These are phyloP conservation scores for Plasmodium gallinaceum DNA, from an alignment of 169 alveolate species.

Conservation along the genomic window DNA sequence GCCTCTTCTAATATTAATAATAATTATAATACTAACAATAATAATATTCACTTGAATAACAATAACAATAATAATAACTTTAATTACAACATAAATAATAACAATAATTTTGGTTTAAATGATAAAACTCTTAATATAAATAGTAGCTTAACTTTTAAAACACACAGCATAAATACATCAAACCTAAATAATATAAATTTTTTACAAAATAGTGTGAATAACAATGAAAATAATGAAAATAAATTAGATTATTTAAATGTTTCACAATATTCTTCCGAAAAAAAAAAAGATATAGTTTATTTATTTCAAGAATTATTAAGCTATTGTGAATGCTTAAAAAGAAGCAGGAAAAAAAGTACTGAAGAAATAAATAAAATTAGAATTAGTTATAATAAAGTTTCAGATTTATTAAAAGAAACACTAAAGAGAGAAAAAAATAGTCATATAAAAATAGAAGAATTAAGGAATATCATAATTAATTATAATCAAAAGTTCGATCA, in stretches of 20 bases:
- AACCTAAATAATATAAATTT: constrained; percentile 6
- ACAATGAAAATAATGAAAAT: constrained; percentile 14
- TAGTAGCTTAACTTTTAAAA: constrained; percentile 15
- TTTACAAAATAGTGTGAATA: constrained; percentile 14
- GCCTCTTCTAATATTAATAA: not conserved
- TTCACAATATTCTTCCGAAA: constrained; percentile 24
- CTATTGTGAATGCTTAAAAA: constrained; percentile 72
- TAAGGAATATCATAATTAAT: constrained; percentile 51
- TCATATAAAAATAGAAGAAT: constrained; percentile 71
- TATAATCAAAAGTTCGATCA: constrained; percentile 61
- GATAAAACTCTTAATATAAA: not conserved
- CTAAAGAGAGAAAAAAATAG: constrained; percentile 70
- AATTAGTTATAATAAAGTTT: constrained; percentile 58
- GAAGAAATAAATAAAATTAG: constrained; percentile 64
- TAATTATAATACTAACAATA: not conserved
- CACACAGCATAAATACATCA: constrained; percentile 6
- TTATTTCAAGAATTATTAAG: constrained; percentile 63
- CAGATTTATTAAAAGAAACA: constrained; percentile 60
- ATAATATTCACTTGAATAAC: constrained; percentile 8
- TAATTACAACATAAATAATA: not conserved
- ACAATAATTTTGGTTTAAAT: not conserved
- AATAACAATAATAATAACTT: not conserved
- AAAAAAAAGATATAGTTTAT: constrained; percentile 60
- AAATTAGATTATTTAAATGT: constrained; percentile 20
- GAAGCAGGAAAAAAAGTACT: constrained; percentile 52